phyloP scores from a whole-genome alignment of 1,284 basidiomycete genomes.

The Irpex sp. region DNA sequence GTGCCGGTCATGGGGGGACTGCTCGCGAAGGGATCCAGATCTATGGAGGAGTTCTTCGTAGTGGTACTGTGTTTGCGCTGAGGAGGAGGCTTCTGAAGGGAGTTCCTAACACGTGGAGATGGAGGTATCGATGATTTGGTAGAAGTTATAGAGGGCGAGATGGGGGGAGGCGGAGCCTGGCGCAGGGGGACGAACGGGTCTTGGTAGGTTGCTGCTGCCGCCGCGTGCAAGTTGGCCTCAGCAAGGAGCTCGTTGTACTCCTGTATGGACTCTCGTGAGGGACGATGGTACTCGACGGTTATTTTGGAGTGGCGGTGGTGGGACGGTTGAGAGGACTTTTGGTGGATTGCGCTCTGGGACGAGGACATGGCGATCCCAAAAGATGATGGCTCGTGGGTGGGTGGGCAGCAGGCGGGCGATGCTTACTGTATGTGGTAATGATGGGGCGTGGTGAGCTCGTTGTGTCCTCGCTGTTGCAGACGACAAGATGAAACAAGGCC shows the following conservation, averaged over 20 bases:
- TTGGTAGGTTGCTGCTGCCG: slow-evolving; percentile 43
- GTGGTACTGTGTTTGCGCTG: slow-evolving; percentile 43
- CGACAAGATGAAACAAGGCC: slow-evolving; percentile 13
- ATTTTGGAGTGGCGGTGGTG: slow-evolving; percentile 58
- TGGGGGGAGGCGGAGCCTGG: slow-evolving; percentile 47
- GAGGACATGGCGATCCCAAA: slow-evolving; percentile 21
- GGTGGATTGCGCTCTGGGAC: slow-evolving; percentile 36
- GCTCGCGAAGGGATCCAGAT: slow-evolving; percentile 57
- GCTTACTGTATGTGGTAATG: slow-evolving; percentile 7
- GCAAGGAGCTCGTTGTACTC: slow-evolving; percentile 70
- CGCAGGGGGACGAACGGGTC: slow-evolving; percentile 48
- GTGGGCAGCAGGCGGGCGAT: not conserved
- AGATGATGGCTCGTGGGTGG: slow-evolving; percentile 2
- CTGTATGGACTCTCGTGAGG: slow-evolving; percentile 56
- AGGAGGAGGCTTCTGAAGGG: slow-evolving; percentile 56
- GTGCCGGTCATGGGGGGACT: slow-evolving; percentile 34
- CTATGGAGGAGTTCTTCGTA: slow-evolving; percentile 30
- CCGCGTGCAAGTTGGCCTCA: slow-evolving; percentile 55
- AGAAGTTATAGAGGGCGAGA: slow-evolving; percentile 21
- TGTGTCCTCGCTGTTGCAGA: slow-evolving; percentile 9
- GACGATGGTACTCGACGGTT: slow-evolving; percentile 71
- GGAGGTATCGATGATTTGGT: slow-evolving; percentile 29
- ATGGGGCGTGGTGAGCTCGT: slow-evolving; percentile 7
- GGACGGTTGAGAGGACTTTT: slow-evolving; percentile 28
- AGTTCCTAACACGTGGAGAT: slow-evolving; percentile 43